Conservation (phyloP, 768 basidiomycete species). For the Porpolomopsis calyptriformis region DNA sequence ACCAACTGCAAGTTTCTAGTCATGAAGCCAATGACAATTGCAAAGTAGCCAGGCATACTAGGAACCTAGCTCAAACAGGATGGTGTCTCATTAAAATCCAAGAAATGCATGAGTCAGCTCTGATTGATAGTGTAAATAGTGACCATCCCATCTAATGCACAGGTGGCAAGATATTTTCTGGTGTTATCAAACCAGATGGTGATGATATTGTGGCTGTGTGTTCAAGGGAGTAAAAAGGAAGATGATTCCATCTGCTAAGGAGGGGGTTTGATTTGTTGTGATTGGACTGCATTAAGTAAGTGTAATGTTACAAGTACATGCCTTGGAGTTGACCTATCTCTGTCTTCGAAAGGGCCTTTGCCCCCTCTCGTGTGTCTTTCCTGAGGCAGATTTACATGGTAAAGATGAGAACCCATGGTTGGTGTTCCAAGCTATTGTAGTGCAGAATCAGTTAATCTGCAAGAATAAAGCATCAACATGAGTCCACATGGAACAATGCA, state of each 20-base stretch:
- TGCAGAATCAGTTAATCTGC: too few species aligned
- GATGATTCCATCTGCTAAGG: not conserved
- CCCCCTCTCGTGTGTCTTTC: too few species aligned
- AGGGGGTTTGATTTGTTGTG: too few species aligned
- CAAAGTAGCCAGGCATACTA: not conserved
- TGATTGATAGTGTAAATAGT: not conserved
- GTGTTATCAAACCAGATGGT: not conserved
- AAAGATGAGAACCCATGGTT: too few species aligned
- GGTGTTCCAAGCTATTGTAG: too few species aligned
- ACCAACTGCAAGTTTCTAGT: not conserved
- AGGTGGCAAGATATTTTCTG: not conserved
- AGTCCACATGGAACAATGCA: too few species aligned
- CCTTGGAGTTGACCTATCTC: too few species aligned
- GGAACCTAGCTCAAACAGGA: not conserved
- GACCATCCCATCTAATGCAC: not conserved
- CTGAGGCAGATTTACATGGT: too few species aligned
- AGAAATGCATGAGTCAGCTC: not conserved
- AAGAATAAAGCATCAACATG: too few species aligned
- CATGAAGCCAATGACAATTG: not conserved
- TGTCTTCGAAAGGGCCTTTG: too few species aligned
- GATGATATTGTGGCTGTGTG: not conserved
- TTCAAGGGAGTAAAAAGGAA: not conserved
- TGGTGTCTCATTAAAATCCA: not conserved
- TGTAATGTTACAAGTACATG: too few species aligned
- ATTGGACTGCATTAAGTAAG: too few species aligned